Base-by-base conservation (phyloP, 306 rosid genomes). In the Gynostemma pentaphyllum region DNA sequence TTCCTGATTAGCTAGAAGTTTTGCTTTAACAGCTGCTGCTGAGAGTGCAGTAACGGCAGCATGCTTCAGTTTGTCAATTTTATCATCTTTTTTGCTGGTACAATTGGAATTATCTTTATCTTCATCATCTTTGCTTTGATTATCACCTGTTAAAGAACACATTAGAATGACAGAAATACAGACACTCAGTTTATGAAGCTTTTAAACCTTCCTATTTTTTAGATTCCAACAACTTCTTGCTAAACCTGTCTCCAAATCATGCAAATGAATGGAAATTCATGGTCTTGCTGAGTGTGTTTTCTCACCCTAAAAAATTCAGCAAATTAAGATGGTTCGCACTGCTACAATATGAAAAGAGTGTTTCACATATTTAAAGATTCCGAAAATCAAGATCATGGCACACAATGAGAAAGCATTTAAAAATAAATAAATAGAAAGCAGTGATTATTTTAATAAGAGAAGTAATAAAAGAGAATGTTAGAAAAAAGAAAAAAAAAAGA, bases 11-110 rank as follows among this genome's bases (percentile, higher is more conserved):
- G 95, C 97, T 56, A 90, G 84, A 75, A 87, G 62, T 79, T 78
- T 87, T 71, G 95, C 95, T 82, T 90, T 90, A 23, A 83, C 95
- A 44, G 95, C 84, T 28, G 95, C 94, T 9, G 94, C 97, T 34
- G 95, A 79, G 60, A 90, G 72, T 53, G 94, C 82, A 36, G 94
- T 77, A 65, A 83, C 81, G 24, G 97, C 97, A 61, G 97, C 88
- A 28, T 66, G 81, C 80, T 87, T 85, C 73, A 85, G 21, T 72
- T 71, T 87, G 66, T 79, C 94, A 71, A 76, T 63, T 73, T 79
- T 85, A 71, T 45, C 50, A 11, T 68, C 78, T 19, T 64, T 69
- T 67, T 81, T 83, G 9, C 47, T 70, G 42, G 64, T 75, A 4
- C n/a, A 42, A 19, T 56, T 32, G 48, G 67, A 68, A 10, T 48